These are phyloP conservation scores for Perilla frutescens DNA, from an alignment of 257 asterid species.

Conservation along the genomic window DNA sequence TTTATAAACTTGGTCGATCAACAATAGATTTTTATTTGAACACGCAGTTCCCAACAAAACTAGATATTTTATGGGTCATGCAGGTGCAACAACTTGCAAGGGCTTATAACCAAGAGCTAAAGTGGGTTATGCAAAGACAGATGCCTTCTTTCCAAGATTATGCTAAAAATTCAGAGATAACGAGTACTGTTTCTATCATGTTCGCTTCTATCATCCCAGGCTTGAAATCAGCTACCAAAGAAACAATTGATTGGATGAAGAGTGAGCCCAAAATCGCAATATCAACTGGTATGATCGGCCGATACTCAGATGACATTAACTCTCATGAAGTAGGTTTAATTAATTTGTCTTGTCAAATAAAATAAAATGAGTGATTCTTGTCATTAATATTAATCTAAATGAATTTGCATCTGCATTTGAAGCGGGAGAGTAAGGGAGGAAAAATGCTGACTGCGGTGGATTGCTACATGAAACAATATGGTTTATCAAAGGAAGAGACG, in stretches of 20 bases:
- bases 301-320: slow-evolving; percentile 18
- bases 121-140: slow-evolving; percentile 28
- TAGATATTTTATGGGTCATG: no score
- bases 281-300: slow-evolving; percentile 8
- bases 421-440: slow-evolving; percentile 35
- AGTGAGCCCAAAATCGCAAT: neutral
- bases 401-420: neutral
- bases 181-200: slow-evolving; percentile 10
- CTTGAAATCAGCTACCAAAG: slow-evolving; percentile 9
- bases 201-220: neutral
- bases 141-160: slow-evolving; percentile 32
- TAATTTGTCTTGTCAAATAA: neutral
- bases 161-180: neutral
- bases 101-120: slow-evolving; percentile 26
- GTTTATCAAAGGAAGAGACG: slow-evolving; percentile 16
- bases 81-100: slow-evolving; percentile 17
- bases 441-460: neutral
- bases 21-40: neutral
- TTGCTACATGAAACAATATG: slow-evolving; percentile 4
- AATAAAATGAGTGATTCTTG: no score
- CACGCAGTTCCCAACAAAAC: no score
- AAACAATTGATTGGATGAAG: slow-evolving; percentile 28
- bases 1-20: no score
- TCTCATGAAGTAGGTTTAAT: slow-evolving; percentile 24
- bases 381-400: no score